Evolutionary conservation across 2,329 filamentous ascomycete genomes (phyloP), one percentile per base, ranked within the genome.

Genomic region (Penicillium decumbens): DNA sequence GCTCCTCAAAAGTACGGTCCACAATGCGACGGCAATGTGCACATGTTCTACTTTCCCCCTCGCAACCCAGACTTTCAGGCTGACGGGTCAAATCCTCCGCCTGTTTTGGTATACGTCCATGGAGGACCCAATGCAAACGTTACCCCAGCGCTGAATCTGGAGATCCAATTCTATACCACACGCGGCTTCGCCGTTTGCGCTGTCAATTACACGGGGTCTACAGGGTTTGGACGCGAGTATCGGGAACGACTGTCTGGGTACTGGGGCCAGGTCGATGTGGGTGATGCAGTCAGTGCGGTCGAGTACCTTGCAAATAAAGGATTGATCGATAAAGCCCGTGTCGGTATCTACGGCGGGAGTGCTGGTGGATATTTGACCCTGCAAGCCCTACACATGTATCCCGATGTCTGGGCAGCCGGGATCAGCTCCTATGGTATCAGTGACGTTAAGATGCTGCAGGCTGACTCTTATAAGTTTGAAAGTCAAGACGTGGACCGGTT

Each of bases 391-490:
- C 73, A 74, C 20, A 69, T 69, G 30, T 72, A 77, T 43, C 75
- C 79, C 0, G 62, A 65, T 0, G 64, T 71, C 0, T 81, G 79
- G 55, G 73, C 77, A 0, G 76, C 70, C 0, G 79, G 77, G 0
- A 71, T 79, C 3, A 76, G 73, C 45, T 68, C 74, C 1, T 79
- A 74, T 24, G 79, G 79, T 3, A 74, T 82, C 27, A 75, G 75
- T 33, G 77, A 80, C 23, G 60, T 81, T n/a, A 68, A 69, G 35
- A 66, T 67, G 0, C 66, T 81, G 1, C 69, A 68, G 13, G 68
- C 65, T 2, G 72, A 74, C 18, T 80, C 78, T 0, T 79, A 82
- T 59, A 81, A 81, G 62, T 74, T 81, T n/a, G 80, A 82, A 59
- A 74, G 69, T 0, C 72, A 75, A 43, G 81, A 81, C 57, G 66